Evolutionary conservation across 345 rosid genomes (phyloP).

Genomic region (Pistacia integerrima): DNA sequence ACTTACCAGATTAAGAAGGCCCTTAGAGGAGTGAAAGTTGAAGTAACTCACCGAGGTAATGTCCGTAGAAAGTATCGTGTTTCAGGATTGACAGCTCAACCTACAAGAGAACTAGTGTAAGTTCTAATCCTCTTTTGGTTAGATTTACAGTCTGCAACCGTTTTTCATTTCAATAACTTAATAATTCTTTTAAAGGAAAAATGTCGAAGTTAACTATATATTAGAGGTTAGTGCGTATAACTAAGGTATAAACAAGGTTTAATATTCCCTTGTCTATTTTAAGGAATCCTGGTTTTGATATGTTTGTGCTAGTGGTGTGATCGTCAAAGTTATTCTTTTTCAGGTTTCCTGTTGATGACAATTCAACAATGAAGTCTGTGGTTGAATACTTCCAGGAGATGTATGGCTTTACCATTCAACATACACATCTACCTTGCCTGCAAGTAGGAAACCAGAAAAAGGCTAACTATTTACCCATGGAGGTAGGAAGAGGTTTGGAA

Average conservation of each 20-base stretch:
- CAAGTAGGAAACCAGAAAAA: slow-evolving; percentile 98
- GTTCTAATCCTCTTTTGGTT: slow-evolving; percentile 23
- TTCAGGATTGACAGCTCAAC: slow-evolving; percentile 94
- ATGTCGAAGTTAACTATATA: background rate
- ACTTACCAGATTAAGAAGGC: slow-evolving; percentile 76
- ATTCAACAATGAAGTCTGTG: slow-evolving; percentile 90
- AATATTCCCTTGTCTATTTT: background rate
- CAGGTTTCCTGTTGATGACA: slow-evolving; percentile 98
- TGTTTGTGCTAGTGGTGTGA: slow-evolving; percentile 14
- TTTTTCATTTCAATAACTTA: background rate
- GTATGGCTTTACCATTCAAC: slow-evolving; percentile 94
- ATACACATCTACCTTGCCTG: slow-evolving; percentile 95
- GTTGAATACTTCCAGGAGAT: slow-evolving; percentile 97
- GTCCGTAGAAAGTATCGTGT: slow-evolving; percentile 98
- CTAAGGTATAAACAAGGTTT: background rate
- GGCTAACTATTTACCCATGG: slow-evolving; percentile 99
- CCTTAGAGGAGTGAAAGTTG: slow-evolving; percentile 97
- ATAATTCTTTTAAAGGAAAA: background rate
- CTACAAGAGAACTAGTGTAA: slow-evolving; percentile 94
- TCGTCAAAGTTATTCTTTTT: slow-evolving; percentile 6
- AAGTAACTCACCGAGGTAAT: slow-evolving; percentile 90
- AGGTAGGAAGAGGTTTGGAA: slow-evolving; percentile 42
- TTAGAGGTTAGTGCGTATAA: background rate
- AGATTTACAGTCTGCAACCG: background rate
- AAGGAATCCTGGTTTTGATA: background rate